Evolutionary conservation across 306 rosid species (phyloP).

Genomic region (Begonia fuchsioides): DNA sequence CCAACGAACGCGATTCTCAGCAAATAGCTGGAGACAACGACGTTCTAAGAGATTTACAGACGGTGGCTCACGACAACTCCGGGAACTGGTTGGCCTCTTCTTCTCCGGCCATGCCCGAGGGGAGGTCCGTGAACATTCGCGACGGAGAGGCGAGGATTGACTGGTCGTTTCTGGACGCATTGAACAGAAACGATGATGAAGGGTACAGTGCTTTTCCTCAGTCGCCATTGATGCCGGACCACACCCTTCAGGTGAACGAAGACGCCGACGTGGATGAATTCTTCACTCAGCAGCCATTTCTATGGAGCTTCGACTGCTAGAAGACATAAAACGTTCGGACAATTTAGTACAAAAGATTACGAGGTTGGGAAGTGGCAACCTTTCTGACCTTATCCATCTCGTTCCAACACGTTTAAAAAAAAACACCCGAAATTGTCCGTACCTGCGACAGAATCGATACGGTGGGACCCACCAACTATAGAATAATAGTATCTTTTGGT

Average conservation of each 20-base stretch:
- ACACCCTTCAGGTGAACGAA: constrained; percentile 7
- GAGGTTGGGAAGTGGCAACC: too few relatives aligned
- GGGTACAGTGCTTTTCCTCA: constrained; percentile 18
- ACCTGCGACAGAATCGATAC: too few relatives aligned
- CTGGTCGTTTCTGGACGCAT: constrained; percentile 29
- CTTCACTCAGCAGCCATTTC: constrained; percentile 27
- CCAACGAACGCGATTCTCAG: constrained; percentile 11
- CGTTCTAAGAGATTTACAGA: too few relatives aligned
- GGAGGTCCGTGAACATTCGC: constrained; percentile 6
- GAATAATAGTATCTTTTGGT: too few relatives aligned
- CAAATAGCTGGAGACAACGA: background rate
- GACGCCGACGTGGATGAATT: constrained; percentile 5
- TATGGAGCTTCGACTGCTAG: constrained; percentile 36
- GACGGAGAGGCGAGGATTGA: constrained; percentile 13
- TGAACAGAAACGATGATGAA: constrained; percentile 10
- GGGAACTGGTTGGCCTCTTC: background rate
- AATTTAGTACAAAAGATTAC: too few relatives aligned
- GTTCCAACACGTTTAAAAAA: too few relatives aligned
- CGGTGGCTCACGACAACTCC: too few relatives aligned
- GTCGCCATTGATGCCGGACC: constrained; percentile 4
- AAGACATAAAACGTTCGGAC: too few relatives aligned
- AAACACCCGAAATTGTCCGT: too few relatives aligned
- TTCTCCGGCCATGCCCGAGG: background rate
- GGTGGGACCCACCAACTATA: too few relatives aligned
- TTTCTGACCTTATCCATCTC: too few relatives aligned